A percentile compares a stretch with the other conserved stretches of the same genome.
Conservation (phyloP, 441 rosid species). For the Populus hybrid region DNA sequence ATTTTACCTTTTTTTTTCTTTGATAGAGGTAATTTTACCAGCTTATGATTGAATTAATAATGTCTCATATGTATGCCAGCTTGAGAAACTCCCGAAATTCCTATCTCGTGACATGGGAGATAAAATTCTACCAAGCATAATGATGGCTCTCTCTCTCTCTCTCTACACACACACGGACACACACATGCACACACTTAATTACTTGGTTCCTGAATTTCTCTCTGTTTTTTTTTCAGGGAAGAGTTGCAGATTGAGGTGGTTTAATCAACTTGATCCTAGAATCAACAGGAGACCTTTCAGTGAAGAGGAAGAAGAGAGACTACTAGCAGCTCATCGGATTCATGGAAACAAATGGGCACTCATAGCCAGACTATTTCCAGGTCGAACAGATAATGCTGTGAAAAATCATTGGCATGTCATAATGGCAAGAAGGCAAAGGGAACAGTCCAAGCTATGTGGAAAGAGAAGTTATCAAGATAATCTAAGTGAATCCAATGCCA, state of each 20-base stretch:
- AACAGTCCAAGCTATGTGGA: constrained; percentile 47
- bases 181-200: background rate
- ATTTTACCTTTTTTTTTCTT: background rate
- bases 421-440: constrained; percentile 85
- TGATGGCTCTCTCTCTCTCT: background rate
- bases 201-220: background rate
- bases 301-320: constrained; percentile 86
- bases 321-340: constrained; percentile 68
- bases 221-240: constrained; percentile 47
- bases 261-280: constrained; percentile 94
- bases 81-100: background rate
- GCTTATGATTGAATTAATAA: background rate
- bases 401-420: constrained; percentile 99
- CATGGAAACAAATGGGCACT: constrained; percentile 97
- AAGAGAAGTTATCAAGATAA: constrained; percentile 33
- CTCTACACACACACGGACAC: background rate
- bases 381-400: constrained; percentile 95
- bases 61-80: background rate
- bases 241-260: constrained; percentile 97
- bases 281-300: constrained; percentile 81
- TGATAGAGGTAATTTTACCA: background rate
- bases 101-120: background rate
- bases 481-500: constrained; percentile 14
- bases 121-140: background rate
- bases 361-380: constrained; percentile 92